Percentiles rank a stretch among this genome's conserved stretches.
Evolutionary conservation across 306 rosid species (phyloP).

Genomic region (Sindora glabra): DNA sequence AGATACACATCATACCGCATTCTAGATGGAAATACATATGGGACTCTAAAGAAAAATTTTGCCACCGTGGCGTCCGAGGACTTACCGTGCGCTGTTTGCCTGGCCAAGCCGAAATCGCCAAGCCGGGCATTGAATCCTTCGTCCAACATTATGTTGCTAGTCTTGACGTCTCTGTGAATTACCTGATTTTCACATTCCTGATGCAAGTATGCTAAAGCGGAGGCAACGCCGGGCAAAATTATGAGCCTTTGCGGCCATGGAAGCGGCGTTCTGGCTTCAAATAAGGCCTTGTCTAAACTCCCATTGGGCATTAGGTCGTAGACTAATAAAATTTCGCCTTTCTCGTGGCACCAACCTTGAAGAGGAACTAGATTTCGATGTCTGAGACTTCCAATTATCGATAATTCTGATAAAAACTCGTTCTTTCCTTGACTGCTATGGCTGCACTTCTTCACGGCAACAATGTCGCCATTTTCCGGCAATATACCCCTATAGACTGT

Average conservation of each 20-base stretch:
- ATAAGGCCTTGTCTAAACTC: conserved; percentile 87
- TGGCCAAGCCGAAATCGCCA: conserved; percentile 91
- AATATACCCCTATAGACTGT: conserved; percentile 81
- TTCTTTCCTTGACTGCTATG: conserved; percentile 73
- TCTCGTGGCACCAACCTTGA: conserved; percentile 95
- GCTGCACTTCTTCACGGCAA: conserved; percentile 90
- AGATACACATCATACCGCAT: too few relatives aligned
- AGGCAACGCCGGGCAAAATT: conserved; percentile 78
- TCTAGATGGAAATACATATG: too few relatives aligned
- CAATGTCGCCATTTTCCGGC: conserved; percentile 70
- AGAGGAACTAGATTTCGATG: conserved; percentile 91
- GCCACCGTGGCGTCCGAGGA: too few relatives aligned
- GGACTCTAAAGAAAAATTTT: too few relatives aligned
- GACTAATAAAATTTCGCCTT: conserved; percentile 80
- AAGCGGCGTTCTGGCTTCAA: conserved; percentile 64
- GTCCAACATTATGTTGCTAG: too few relatives aligned
- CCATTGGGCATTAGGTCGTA: conserved; percentile 96
- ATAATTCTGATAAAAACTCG: conserved; percentile 81
- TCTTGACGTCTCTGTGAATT: too few relatives aligned
- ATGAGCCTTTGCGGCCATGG: conserved; percentile 75
- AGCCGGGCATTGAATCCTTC: conserved; percentile 79
- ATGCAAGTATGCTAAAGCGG: conserved; percentile 84
- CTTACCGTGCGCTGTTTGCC: conserved; percentile 91
- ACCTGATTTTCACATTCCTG: conserved; percentile 96
- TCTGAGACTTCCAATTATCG: conserved; percentile 83